These are phyloP conservation scores for Fraxinus sp. DNA, from an alignment of 305 asterid species.

Conservation along the genomic window DNA sequence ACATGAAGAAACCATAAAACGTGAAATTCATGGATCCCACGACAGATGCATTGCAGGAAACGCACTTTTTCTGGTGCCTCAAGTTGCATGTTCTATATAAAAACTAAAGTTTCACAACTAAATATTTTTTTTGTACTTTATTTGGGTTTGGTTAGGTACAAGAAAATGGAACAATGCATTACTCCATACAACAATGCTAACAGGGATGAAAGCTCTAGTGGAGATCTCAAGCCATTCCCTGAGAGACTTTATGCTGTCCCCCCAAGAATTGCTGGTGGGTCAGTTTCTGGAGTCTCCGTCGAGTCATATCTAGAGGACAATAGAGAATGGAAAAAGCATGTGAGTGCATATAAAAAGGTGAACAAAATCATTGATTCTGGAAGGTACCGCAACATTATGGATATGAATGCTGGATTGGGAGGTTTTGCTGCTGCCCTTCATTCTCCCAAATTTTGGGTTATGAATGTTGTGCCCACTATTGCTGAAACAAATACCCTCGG, in stretches of 20 bases:
- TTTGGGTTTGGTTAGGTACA: not conserved
- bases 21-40: not conserved
- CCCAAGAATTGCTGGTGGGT: constrained; percentile 2
- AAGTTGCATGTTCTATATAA: not conserved
- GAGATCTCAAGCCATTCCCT: not conserved
- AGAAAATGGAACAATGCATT: not conserved
- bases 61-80: not conserved
- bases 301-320: not conserved
- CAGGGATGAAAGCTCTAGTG: not conserved
- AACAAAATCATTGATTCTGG: constrained; percentile 79
- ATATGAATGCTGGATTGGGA: too few relatives aligned
- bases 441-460: constrained; percentile 85
- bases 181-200: not conserved
- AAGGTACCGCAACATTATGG: constrained; percentile 47
- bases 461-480: constrained; percentile 87
- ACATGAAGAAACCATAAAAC: not conserved
- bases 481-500: constrained; percentile 78
- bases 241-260: not conserved
- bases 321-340: constrained; percentile 38
- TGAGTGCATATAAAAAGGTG: constrained; percentile 73
- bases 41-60: not conserved
- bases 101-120: not conserved
- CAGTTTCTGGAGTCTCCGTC: not conserved
- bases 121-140: not conserved
- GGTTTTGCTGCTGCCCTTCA: constrained; percentile 85